phyloP scores from a whole-genome alignment of 306 rosid genomes.

The Ochetophila trinervis region DNA sequence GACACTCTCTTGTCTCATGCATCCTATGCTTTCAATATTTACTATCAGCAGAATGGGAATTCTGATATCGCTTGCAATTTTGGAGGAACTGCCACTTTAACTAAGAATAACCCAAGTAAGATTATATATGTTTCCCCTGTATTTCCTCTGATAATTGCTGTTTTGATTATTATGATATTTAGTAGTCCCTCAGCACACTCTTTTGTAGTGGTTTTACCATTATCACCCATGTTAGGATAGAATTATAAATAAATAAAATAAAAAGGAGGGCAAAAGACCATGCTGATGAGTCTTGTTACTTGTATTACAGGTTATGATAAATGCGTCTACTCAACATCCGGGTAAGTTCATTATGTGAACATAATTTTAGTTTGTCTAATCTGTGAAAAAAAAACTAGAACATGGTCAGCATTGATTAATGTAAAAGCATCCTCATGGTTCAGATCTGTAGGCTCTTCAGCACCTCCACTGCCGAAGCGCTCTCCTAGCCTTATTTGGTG shows the following conservation, averaged over 20 bases:
- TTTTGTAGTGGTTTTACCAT: no score
- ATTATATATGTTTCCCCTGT: not conserved
- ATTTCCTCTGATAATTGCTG: not conserved
- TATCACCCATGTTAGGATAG: not conserved
- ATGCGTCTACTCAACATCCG: conserved; percentile 54
- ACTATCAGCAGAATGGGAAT: conserved; percentile 78
- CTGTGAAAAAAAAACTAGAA: not conserved
- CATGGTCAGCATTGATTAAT: not conserved
- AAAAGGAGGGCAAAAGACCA: not conserved
- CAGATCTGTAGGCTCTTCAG: conserved; percentile 56
- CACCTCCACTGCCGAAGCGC: conserved; percentile 32
- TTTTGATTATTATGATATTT: no score
- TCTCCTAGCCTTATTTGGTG: conserved; percentile 29
- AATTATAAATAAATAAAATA: not conserved
- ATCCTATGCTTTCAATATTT: conserved; percentile 80
- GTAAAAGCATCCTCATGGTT: not conserved
- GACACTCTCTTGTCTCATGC: conserved; percentile 86
- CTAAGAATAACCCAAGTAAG: conserved; percentile 56
- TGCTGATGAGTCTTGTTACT: conserved; percentile 14
- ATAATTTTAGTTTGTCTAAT: not conserved
- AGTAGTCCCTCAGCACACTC: no score
- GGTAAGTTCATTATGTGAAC: conserved; percentile 41
- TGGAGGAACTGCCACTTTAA: conserved; percentile 78
- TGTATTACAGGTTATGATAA: conserved; percentile 68
- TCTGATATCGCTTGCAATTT: conserved; percentile 96